Evolutionary conservation across 441 rosid genomes (phyloP), one percentile per base, ranked within the genome.

Genomic region (Bocquillonia castaneifolia): DNA sequence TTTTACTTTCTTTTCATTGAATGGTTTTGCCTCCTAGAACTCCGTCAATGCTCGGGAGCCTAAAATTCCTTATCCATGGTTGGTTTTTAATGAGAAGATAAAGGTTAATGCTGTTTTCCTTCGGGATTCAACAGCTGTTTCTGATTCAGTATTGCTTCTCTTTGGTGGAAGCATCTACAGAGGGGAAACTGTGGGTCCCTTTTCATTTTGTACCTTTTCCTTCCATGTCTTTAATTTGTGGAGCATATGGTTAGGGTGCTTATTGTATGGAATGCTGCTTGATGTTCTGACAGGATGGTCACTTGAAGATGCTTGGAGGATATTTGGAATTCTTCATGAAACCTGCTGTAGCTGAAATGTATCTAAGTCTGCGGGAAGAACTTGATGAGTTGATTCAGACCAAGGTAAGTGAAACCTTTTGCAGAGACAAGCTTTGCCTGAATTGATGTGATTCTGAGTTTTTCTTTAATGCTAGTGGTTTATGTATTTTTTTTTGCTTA

Each of bases 291-390:
- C 81, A 92, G 99, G 93, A 84, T 74, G 99, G 97, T 44, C 96
- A 88, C 78, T 65, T 94, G 86, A 92, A 88, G 81, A 90, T 94
- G 98, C 72, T 90, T 81, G 99, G 93, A 66, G 99, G 98, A 51
- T 94, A 80, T 74, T 67, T 94, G 76, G 99, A 94, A 73, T 90
- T 94, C 76, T 94, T 87, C 83, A 86, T 87, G 91, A 74, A 83
- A 61, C 90, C 94, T 68, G 80, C 79, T 53, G 68, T 83, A 58
- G 92, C 91, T 48, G 92, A 87, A 75, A 79, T 83, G 70, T 91
- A 82, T 72, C 84, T 70, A 71, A 79, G 71, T 78, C 67, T 90
- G 72, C 87, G 88, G 82, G 84, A 80, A 76, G 96, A 91, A 83
- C 86, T 94, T 59, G 97, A 88, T 76, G 96, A 86, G 71, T 77